These are phyloP conservation scores for Cyclotella baltica DNA, from an alignment of 108 stramenopile genomes.

Conservation along the genomic window DNA sequence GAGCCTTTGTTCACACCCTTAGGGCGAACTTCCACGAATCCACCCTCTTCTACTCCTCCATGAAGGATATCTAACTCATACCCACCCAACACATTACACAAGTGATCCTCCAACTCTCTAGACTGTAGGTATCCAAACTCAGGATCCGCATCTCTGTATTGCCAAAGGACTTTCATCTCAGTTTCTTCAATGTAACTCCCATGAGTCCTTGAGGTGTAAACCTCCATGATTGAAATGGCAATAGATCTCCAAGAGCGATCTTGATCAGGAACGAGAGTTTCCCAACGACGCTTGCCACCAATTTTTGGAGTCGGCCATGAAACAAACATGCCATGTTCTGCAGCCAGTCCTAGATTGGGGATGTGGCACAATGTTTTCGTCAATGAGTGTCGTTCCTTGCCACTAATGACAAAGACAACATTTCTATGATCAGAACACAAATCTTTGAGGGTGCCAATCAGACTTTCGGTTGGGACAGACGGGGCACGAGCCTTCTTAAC, in stretches of 20 bases:
- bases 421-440: constrained; percentile 89
- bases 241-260: constrained; percentile 88
- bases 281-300: constrained; percentile 74
- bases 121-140: constrained; percentile 98
- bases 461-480: constrained; percentile 68
- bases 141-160: constrained; percentile 96
- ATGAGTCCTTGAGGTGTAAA: constrained; percentile 93
- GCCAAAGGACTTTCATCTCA: constrained; percentile 96
- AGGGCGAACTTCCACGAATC: constrained; percentile 90
- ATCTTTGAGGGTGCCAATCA: constrained; percentile 78
- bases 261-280: constrained; percentile 89
- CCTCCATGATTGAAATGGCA: constrained; percentile 92
- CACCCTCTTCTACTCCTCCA: constrained; percentile 87
- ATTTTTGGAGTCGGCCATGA: constrained; percentile 82
- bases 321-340: constrained; percentile 94
- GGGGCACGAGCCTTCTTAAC: constrained; percentile 88
- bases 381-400: constrained; percentile 87
- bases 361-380: constrained; percentile 82
- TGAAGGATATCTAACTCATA: constrained; percentile 89
- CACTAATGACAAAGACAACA: constrained; percentile 91
- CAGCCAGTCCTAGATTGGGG: constrained; percentile 88
- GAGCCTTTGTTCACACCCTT: constrained; percentile 90
- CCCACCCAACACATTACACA: constrained; percentile 87
- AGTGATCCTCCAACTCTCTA: constrained; percentile 94
- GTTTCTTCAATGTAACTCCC: constrained; percentile 92